phyloP scores from a whole-genome alignment of 352 stramenopile species.

The Pythium pyrilobum region DNA sequence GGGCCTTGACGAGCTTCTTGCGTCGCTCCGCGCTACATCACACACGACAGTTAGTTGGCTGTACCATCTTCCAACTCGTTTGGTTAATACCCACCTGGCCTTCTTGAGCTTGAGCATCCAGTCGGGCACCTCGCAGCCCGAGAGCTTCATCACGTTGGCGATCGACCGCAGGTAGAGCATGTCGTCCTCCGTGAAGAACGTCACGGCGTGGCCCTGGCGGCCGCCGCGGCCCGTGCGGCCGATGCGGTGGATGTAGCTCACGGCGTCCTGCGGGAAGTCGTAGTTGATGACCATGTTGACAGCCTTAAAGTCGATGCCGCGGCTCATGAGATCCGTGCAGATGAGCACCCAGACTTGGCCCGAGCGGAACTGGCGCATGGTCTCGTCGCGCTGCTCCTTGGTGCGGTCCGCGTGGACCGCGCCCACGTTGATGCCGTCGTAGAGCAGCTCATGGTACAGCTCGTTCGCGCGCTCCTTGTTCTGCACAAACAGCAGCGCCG shows the following conservation, averaged over 20 bases:
- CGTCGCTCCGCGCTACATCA: conserved; percentile 47
- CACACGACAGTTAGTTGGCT: not conserved
- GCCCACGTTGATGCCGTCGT: conserved; percentile 98
- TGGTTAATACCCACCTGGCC: conserved; percentile 53
- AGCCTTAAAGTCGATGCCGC: conserved; percentile 99
- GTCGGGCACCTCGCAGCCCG: conserved; percentile 94
- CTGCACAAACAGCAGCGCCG: conserved; percentile 98
- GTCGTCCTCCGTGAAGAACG: conserved; percentile 97
- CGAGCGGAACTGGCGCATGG: conserved; percentile 95
- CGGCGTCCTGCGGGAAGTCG: conserved; percentile 94
- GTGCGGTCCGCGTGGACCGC: conserved; percentile 96
- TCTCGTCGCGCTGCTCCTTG: conserved; percentile 90
- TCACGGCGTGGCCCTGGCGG: conserved; percentile 92
- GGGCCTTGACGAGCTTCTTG: conserved; percentile 80
- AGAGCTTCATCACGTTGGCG: conserved; percentile 98
- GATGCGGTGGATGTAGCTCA: conserved; percentile 98
- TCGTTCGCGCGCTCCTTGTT: conserved; percentile 98
- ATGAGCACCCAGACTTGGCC: conserved; percentile 98
- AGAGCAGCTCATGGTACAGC: conserved; percentile 96
- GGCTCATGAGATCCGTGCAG: conserved; percentile 98
- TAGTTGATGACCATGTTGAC: conserved; percentile 99
- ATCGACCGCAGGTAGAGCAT: conserved; percentile 94
- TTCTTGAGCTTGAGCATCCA: conserved; percentile 98
- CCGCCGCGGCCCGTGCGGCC: conserved; percentile 93
- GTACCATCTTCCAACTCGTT: too few species aligned